phyloP scores from a whole-genome alignment of 331 rosid species.

The Cydonia oblonga region DNA sequence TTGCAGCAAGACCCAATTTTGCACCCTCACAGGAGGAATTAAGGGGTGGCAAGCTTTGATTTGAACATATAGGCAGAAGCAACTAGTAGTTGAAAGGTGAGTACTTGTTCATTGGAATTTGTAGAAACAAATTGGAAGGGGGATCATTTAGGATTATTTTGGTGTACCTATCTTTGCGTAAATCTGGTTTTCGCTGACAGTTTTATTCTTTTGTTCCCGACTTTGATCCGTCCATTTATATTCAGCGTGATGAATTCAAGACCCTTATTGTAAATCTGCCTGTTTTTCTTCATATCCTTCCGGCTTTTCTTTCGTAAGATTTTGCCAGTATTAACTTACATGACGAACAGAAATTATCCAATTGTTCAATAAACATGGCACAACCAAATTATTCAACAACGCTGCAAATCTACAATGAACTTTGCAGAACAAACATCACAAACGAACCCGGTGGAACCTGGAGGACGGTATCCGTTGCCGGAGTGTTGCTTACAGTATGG shows the following conservation, averaged over 20 bases:
- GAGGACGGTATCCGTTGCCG: background rate
- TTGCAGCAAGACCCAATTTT: conserved; percentile 46
- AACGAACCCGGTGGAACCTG: conserved; percentile 30
- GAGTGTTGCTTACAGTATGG: conserved; percentile 45
- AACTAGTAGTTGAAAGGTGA: conserved; percentile 13
- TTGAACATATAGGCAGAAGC: conserved; percentile 21
- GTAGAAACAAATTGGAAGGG: conserved; percentile 32
- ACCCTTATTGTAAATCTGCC: background rate
- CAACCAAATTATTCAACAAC: background rate
- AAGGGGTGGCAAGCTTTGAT: conserved; percentile 27
- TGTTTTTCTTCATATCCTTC: background rate
- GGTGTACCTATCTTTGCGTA: conserved; percentile 20
- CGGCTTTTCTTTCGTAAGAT: background rate
- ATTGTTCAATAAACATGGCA: background rate
- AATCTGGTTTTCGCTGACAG: background rate
- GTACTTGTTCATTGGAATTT: conserved; percentile 23
- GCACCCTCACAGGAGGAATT: conserved; percentile 27
- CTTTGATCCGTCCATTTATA: background rate
- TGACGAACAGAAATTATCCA: background rate
- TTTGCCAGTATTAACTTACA: background rate
- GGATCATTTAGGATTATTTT: conserved; percentile 17
- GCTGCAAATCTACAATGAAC: conserved; percentile 12
- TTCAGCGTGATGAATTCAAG: background rate
- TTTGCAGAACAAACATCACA: conserved; percentile 45
- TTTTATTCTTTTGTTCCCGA: conserved; percentile 28